Evolutionary conservation across 805 yeast genomes (phyloP), one percentile per base, ranked within the genome.

Genomic region (Grigorovia yakushimaensis): DNA sequence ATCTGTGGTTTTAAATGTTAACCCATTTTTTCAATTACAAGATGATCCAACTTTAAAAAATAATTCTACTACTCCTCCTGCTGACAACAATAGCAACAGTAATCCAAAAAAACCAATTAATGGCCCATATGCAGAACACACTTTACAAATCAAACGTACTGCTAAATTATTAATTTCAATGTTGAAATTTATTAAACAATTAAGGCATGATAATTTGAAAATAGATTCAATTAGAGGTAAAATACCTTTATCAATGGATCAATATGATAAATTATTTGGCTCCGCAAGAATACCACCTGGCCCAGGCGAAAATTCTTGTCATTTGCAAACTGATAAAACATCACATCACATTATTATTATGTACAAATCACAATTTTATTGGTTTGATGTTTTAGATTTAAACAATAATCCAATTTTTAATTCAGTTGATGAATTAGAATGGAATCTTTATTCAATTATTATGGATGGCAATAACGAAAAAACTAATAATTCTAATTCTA

Each of bases 331-430:
- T 1, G 95, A 86, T 64, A 61, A 73, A 7, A 71, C 79, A 9
- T 80, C 93, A 1, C 84, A 80, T 57, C 96, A 88, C 64, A 79
- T 88, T 36, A 82, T 88, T 9, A 89, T 88, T 15, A 68, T 87
- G 62, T 81, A 87, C 51, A 81, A 84, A 58, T 84, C 95, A 2
- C 96, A 88, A 65, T 86, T 88, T 64, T 88, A 88, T 67, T 88
- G 96, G 96, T 88, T 88, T 62, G 96, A 88, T 61, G 97, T 88
- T 1, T 69, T 88, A 56, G 94, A 88, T 64, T 72, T 73, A 43
- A 68, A 79, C 52, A 79, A 84, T 61, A 81, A 85, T 59, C 71
- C 88, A 51, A 73, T 88, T 43, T 70, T 88, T 60, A 46, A 51
- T 6, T 73, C 82, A 1, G 91, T 87, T 59, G 78, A 76, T 47